A percentile compares a stretch with the other conserved stretches of the same genome.
Evolutionary conservation across 768 basidiomycete species (phyloP).

Genomic region (Termitomyces sp.): DNA sequence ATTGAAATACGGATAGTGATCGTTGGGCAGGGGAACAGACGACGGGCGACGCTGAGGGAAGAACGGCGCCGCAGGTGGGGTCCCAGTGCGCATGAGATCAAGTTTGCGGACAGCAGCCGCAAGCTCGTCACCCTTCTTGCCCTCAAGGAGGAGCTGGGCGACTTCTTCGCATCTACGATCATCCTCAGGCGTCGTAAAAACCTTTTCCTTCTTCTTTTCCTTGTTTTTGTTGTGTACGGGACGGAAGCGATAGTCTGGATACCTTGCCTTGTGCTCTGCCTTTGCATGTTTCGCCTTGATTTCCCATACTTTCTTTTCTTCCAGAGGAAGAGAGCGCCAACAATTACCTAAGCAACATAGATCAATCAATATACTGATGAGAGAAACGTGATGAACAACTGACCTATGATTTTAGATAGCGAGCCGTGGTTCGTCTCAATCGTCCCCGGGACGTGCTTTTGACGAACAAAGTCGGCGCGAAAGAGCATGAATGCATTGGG

Average conservation of each 20-base stretch:
- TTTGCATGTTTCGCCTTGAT: constrained; percentile 67
- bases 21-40: constrained; percentile 55
- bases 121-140: constrained; percentile 67
- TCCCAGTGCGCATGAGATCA: constrained; percentile 28
- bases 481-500: constrained; percentile 88
- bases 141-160: constrained; percentile 57
- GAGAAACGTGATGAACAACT: constrained; percentile 19
- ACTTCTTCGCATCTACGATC: constrained; percentile 67
- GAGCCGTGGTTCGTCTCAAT: constrained; percentile 41
- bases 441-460: constrained; percentile 72
- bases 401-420: constrained; percentile 46
- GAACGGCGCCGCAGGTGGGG: constrained; percentile 8
- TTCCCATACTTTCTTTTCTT: constrained; percentile 74
- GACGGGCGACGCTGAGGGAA: constrained; percentile 49
- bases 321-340: constrained; percentile 66
- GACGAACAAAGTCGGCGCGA: constrained; percentile 75
- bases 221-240: constrained; percentile 52
- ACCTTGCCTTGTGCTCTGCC: constrained; percentile 61
- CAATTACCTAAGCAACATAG: constrained; percentile 52
- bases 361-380: constrained; percentile 18
- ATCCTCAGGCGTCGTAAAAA: constrained; percentile 40
- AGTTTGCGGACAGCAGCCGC: constrained; percentile 54
- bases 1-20: constrained; percentile 21
- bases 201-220: constrained; percentile 33
- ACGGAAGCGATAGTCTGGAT: constrained; percentile 62